phyloP scores from a whole-genome alignment of 176 grass and related monocot genomes.

The Aegilops sharonensis region DNA sequence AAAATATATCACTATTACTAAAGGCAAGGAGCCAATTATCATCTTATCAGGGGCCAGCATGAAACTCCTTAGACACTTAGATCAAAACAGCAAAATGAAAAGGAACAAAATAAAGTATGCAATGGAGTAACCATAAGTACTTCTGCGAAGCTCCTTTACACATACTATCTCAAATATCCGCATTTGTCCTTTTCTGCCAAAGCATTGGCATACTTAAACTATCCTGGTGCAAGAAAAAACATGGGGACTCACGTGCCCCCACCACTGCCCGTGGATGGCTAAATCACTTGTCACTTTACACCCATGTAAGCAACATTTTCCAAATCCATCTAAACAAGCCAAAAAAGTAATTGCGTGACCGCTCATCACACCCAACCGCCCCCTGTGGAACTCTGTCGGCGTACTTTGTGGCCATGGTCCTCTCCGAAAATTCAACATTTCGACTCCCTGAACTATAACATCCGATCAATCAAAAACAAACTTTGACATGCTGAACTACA shows the following conservation, averaged over 20 bases:
- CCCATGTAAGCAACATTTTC: conserved; percentile 5
- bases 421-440: neutral
- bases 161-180: neutral
- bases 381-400: neutral
- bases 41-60: conserved; percentile 1
- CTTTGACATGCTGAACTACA: neutral
- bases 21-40: neutral
- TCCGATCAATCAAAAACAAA: neutral
- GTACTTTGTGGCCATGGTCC: neutral
- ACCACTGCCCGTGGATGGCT: neutral
- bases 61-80: neutral
- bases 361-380: neutral
- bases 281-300: conserved; percentile 3
- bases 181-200: conserved; percentile 3
- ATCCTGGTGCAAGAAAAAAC: neutral
- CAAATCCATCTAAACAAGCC: neutral
- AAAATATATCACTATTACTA: neutral
- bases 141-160: neutral
- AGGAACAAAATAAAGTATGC: neutral
- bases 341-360: neutral
- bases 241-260: neutral
- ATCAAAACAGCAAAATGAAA: neutral
- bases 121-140: neutral
- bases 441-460: neutral
- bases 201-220: neutral